Evolutionary conservation across 768 basidiomycete genomes (phyloP).

Genomic region (Russula olivacea): DNA sequence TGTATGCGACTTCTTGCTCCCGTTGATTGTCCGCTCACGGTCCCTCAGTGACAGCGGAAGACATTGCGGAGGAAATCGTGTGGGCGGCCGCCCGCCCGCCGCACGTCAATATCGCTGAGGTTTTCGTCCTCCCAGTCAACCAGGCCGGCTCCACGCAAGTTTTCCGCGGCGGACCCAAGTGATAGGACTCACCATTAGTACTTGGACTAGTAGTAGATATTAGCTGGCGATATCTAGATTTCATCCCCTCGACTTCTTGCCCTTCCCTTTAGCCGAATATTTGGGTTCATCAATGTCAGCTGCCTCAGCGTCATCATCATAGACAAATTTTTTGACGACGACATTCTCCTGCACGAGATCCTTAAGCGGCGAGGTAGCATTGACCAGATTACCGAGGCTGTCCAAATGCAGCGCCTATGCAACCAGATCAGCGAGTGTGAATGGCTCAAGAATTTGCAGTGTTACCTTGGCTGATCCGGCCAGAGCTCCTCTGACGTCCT

Average conservation of each 20-base stretch:
- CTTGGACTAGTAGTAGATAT: conserved; percentile 4
- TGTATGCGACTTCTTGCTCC: conserved; percentile 45
- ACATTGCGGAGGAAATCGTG: conserved; percentile 96
- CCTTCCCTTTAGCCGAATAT: conserved; percentile 36
- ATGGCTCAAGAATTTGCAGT: conserved; percentile 1
- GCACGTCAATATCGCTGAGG: conserved; percentile 86
- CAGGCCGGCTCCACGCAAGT: conserved; percentile 65
- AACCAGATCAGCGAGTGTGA: conserved; percentile 2
- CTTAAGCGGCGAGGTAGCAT: conserved; percentile 48
- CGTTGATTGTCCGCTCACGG: background rate
- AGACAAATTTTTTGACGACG: conserved; percentile 72
- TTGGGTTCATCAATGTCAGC: conserved; percentile 33
- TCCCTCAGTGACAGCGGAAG: conserved; percentile 62
- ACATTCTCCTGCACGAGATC: conserved; percentile 61
- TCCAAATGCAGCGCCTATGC: conserved; percentile 57
- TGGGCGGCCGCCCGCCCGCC: conserved; percentile 91
- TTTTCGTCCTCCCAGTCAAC: conserved; percentile 72
- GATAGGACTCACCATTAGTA: conserved; percentile 14
- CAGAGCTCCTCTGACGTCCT: conserved; percentile 55
- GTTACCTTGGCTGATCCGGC: conserved; percentile 61
- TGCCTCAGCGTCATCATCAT: conserved; percentile 53
- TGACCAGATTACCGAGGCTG: conserved; percentile 62
- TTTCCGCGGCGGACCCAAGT: conserved; percentile 40
- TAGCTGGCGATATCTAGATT: conserved; percentile 4
- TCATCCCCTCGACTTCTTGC: conserved; percentile 50